Percentiles rank a stretch among this genome's conserved stretches.
Conservation (phyloP, 768 basidiomycete genomes). For the Naganishia onofrii region DNA sequence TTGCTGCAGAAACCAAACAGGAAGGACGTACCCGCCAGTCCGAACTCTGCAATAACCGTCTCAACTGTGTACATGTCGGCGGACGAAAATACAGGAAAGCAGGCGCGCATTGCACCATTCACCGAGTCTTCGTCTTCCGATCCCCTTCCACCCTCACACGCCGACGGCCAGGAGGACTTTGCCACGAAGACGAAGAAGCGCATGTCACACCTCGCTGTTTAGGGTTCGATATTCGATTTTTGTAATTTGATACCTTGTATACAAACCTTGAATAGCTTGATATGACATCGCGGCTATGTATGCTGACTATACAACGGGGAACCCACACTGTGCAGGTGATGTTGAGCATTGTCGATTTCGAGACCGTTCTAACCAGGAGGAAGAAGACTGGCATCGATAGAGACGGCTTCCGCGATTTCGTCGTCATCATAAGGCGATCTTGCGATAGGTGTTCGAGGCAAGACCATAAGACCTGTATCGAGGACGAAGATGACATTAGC, state of each 20-base stretch:
- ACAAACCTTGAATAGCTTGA: background rate
- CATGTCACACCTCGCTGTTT: conserved; percentile 12
- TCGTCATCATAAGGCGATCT: conserved; percentile 60
- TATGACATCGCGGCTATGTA: background rate
- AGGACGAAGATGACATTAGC: background rate
- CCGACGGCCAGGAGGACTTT: background rate
- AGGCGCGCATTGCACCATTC: background rate
- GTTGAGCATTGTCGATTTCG: too few relatives aligned
- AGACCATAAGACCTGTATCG: conserved; percentile 82
- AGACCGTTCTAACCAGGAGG: conserved; percentile 73
- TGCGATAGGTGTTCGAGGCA: conserved; percentile 90
- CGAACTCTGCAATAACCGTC: background rate
- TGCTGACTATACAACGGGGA: conserved; percentile 7
- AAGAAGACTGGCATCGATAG: conserved; percentile 84
- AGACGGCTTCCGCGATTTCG: conserved; percentile 58
- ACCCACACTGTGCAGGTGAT: background rate
- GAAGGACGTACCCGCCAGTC: background rate
- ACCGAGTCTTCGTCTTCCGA: background rate
- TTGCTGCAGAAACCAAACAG: background rate
- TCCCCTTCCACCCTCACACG: background rate
- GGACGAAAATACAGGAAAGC: background rate
- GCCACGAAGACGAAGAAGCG: conserved; percentile 4
- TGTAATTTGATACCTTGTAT: background rate
- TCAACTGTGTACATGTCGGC: conserved; percentile 8
- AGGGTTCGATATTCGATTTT: background rate